These are phyloP conservation scores for Neurospora crassa DNA, from an alignment of 2,329 filamentous ascomycete genomes.

Conservation along the genomic window DNA sequence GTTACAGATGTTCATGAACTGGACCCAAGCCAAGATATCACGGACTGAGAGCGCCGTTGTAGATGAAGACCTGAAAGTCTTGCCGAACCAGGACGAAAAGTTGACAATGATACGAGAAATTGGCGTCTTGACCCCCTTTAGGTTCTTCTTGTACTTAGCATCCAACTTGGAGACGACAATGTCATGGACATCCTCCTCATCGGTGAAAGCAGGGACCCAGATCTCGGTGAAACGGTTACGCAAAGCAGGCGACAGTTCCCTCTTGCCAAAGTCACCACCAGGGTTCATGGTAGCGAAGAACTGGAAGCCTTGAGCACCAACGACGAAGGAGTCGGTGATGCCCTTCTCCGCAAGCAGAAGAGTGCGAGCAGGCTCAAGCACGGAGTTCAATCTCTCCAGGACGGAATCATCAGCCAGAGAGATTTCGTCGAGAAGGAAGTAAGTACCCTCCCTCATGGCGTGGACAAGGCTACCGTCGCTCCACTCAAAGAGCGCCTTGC, in stretches of 20 bases:
- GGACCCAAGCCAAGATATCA: constrained; percentile 86
- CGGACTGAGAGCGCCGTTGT: constrained; percentile 78
- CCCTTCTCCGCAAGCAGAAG: constrained; percentile 92
- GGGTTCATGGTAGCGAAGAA: constrained; percentile 99
- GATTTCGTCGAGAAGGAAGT: constrained; percentile 94
- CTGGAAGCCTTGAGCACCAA: constrained; percentile 72
- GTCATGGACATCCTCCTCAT: constrained; percentile 74
- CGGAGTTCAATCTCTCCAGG: constrained; percentile 89
- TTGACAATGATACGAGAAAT: constrained; percentile 64
- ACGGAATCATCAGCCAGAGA: constrained; percentile 97
- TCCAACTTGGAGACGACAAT: constrained; percentile 73
- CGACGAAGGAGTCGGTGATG: constrained; percentile 68
- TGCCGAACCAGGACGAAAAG: constrained; percentile 90
- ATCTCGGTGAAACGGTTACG: constrained; percentile 98
- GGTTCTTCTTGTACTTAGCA: constrained; percentile 31
- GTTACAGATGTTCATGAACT: constrained; percentile 70
- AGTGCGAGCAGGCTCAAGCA: constrained; percentile 79
- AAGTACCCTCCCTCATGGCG: constrained; percentile 82
- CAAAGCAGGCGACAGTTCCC: constrained; percentile 88
- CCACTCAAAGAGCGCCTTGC: constrained; percentile 91
- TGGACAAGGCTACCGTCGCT: constrained; percentile 86
- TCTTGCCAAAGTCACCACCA: constrained; percentile 96
- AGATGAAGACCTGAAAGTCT: constrained; percentile 65
- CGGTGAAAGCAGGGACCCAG: constrained; percentile 86
- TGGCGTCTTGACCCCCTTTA: constrained; percentile 15